phyloP scores from a whole-genome alignment of 1,284 basidiomycete species.

The Fomitopsis pinicola region DNA sequence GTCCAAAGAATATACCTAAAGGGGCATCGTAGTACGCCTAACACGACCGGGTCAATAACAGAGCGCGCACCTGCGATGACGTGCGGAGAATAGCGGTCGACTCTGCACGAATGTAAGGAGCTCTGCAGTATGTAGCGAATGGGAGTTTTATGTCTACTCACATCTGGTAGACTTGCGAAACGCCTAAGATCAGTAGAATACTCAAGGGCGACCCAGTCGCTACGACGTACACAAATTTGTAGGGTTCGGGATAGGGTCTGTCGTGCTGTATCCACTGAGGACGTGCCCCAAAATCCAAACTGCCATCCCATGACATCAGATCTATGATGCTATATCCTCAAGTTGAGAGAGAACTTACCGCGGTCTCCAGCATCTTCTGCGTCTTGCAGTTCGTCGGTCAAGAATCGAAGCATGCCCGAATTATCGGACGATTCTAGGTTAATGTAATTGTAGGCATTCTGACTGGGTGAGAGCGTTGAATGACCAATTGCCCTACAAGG shows the following conservation, averaged over 20 bases:
- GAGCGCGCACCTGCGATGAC: conserved; percentile 60
- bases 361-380: conserved; percentile 69
- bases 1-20: conserved; percentile 47
- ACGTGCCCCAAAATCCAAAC: conserved; percentile 84
- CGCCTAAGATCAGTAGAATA: background rate
- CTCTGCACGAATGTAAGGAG: conserved; percentile 35
- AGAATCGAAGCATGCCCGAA: conserved; percentile 72
- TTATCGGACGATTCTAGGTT: conserved; percentile 67
- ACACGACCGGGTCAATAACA: conserved; percentile 16
- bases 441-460: conserved; percentile 75
- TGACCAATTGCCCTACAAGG: no score
- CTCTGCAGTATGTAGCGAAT: conserved; percentile 15
- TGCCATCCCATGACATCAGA: conserved; percentile 19
- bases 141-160: conserved; percentile 23
- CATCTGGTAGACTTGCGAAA: conserved; percentile 65
- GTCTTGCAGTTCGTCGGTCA: conserved; percentile 78
- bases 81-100: conserved; percentile 73
- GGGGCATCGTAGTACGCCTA: conserved; percentile 5
- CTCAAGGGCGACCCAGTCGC: conserved; percentile 32
- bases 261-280: conserved; percentile 71
- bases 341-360: conserved; percentile 32
- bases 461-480: conserved; percentile 15
- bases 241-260: conserved; percentile 55
- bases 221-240: conserved; percentile 63
- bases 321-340: background rate